phyloP scores from a whole-genome alignment of 1,284 basidiomycete species.

The Golubevia pallescens region DNA sequence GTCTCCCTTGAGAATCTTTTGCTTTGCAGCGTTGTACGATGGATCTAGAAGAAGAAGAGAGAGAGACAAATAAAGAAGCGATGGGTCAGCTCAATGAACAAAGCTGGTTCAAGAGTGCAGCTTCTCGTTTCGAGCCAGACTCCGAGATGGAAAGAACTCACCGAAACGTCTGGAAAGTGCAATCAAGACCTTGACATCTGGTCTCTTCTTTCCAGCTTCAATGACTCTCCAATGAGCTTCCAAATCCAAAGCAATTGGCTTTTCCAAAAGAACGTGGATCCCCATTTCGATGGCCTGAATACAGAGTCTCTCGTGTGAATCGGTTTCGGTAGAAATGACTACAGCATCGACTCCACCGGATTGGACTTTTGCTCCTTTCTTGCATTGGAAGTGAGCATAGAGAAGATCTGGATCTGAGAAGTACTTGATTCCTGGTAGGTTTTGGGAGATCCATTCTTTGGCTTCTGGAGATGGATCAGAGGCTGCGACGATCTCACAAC shows the following conservation, averaged over 20 bases:
- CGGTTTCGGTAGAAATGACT: slow-evolving; percentile 37
- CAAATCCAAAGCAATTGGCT: slow-evolving; percentile 56
- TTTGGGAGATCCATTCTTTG: slow-evolving; percentile 1
- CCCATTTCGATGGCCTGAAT: slow-evolving; percentile 27
- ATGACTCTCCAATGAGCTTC: slow-evolving; percentile 33
- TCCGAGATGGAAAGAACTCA: slow-evolving; percentile 19
- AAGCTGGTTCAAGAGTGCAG: too few relatives aligned
- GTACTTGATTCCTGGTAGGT: neutral
- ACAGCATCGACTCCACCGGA: slow-evolving; percentile 24
- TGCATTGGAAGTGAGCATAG: neutral
- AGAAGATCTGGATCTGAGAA: neutral
- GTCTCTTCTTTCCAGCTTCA: slow-evolving; percentile 22
- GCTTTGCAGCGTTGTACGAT: slow-evolving; percentile 27
- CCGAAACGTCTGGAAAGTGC: slow-evolving; percentile 49
- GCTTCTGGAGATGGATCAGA: neutral
- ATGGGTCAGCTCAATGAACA: too few relatives aligned
- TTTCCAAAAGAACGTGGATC: slow-evolving; percentile 56
- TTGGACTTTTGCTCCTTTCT: neutral
- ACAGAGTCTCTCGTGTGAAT: slow-evolving; percentile 31
- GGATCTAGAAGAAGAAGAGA: slow-evolving; percentile 24
- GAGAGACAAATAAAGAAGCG: too few relatives aligned
- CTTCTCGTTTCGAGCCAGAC: slow-evolving; percentile 13
- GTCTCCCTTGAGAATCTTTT: slow-evolving; percentile 22
- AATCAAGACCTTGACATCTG: slow-evolving; percentile 52
- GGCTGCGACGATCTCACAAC: slow-evolving; percentile 1